Evolutionary conservation across 2,329 filamentous ascomycete genomes (phyloP).

Genomic region (Paecilomyces variotii): DNA sequence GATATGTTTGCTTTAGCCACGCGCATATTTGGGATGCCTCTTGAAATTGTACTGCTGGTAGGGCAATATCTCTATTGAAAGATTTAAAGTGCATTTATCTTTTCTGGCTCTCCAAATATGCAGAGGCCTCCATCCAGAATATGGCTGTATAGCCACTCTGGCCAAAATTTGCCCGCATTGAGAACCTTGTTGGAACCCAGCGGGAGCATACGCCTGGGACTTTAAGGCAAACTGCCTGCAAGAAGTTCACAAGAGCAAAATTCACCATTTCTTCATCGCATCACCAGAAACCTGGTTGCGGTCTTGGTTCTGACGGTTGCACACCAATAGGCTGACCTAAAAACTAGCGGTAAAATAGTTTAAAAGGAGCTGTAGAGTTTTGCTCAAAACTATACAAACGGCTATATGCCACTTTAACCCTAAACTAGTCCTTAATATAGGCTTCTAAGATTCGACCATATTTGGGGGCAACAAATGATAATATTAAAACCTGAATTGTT

Average conservation of each 20-base stretch:
- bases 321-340: neutral
- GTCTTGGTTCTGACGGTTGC: neutral
- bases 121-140: too few relatives aligned
- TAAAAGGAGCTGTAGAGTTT: constrained; percentile 11
- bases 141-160: too few relatives aligned
- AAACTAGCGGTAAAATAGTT: neutral
- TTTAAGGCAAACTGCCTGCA: neutral
- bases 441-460: neutral
- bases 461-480: neutral
- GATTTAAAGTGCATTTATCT: too few relatives aligned
- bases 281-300: neutral
- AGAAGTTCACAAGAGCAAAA: neutral
- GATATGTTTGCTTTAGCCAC: too few relatives aligned
- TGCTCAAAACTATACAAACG: neutral
- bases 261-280: neutral
- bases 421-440: neutral
- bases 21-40: too few relatives aligned
- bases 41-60: too few relatives aligned
- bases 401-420: neutral
- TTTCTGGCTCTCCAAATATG: too few relatives aligned
- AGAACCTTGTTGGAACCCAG: too few relatives aligned
- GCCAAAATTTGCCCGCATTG: too few relatives aligned
- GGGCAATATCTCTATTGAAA: too few relatives aligned
- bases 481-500: neutral
- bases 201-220: too few relatives aligned